These are phyloP conservation scores for Hylodesmum podocarpum DNA, from an alignment of 306 rosid genomes.

Conservation along the genomic window DNA sequence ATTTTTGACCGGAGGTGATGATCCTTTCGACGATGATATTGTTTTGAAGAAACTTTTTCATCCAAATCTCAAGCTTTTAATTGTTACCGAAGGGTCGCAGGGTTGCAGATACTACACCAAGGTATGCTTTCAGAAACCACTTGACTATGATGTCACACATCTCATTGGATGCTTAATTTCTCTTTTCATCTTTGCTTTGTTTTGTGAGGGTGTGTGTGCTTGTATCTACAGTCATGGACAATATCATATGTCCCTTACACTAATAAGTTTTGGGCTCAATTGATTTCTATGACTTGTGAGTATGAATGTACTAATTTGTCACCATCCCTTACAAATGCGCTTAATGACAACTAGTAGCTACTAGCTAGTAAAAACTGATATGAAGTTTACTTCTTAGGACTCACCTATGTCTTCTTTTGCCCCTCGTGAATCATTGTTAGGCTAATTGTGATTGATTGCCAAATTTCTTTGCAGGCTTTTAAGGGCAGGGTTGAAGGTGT, in stretches of 20 bases:
- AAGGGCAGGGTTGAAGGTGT: constrained; percentile 78
- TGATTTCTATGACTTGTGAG: neutral
- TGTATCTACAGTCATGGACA: neutral
- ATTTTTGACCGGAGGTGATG: constrained; percentile 72
- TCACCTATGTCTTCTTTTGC: neutral
- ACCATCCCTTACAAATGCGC: neutral
- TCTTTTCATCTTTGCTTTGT: neutral
- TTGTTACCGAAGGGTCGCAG: constrained; percentile 72
- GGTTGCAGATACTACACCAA: constrained; percentile 85
- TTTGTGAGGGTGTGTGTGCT: neutral
- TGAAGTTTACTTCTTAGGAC: neutral
- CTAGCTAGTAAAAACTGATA: neutral
- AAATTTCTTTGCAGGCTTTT: constrained; percentile 56
- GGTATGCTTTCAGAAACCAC: constrained; percentile 41
- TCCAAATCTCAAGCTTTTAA: constrained; percentile 67
- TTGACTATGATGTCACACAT: neutral
- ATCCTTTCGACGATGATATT: constrained; percentile 67
- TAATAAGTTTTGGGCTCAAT: neutral
- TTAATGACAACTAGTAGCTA: neutral
- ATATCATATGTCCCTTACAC: neutral
- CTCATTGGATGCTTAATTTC: neutral
- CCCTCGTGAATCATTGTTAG: neutral
- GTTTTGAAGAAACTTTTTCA: constrained; percentile 72
- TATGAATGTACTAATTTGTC: neutral
- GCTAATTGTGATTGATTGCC: constrained; percentile 14